Conservation (phyloP, 192 early-diverging fungal species). For the Backusella sp. region DNA sequence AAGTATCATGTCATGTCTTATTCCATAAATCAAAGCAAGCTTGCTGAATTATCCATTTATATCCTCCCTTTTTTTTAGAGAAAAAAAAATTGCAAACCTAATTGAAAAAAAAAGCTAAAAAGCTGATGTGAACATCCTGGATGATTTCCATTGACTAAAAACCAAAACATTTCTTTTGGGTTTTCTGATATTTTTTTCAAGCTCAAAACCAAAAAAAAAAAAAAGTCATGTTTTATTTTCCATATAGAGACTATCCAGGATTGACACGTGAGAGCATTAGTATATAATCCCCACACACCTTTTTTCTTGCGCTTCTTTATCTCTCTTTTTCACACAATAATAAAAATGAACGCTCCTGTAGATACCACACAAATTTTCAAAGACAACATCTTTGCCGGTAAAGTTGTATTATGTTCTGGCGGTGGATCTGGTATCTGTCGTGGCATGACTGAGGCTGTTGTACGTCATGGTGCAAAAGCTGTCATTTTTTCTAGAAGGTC, state of each 20-base stretch:
- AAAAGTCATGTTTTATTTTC: neutral
- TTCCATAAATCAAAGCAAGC: too few relatives aligned
- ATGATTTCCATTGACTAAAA: too few relatives aligned
- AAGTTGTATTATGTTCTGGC: conserved; percentile 45
- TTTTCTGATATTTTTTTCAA: neutral
- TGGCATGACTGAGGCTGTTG: conserved; percentile 63
- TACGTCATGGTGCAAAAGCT: conserved; percentile 60
- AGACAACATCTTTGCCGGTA: conserved; percentile 32
- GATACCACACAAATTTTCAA: conserved; percentile 36
- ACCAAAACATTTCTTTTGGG: too few relatives aligned
- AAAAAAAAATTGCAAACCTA: too few relatives aligned
- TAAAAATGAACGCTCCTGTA: conserved; percentile 15
- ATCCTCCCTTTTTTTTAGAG: too few relatives aligned
- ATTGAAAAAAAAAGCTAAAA: too few relatives aligned
- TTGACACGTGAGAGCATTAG: neutral
- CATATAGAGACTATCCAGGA: neutral
- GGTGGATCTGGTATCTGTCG: conserved; percentile 70
- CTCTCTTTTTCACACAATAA: neutral
- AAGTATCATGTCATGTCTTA: too few relatives aligned
- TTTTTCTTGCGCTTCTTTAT: neutral
- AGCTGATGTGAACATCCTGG: neutral
- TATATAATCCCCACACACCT: neutral
- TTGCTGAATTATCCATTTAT: too few relatives aligned
- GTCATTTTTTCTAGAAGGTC: conserved; percentile 62
- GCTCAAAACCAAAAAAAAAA: neutral